Evolutionary conservation across 257 asterid species (phyloP).

Genomic region (Buddleja alternifolia): DNA sequence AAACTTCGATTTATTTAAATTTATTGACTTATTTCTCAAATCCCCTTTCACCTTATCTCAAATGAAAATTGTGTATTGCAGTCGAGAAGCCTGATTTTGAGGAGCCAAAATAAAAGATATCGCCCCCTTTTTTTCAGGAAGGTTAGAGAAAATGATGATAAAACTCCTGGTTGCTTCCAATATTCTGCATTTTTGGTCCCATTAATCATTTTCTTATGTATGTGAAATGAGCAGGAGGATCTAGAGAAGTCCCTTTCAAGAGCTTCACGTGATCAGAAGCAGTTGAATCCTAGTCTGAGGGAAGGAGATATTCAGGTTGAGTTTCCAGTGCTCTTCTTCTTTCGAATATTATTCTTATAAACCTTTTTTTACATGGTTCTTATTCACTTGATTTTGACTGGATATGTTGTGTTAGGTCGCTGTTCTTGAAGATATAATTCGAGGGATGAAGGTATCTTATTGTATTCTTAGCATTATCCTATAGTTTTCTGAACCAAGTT

Average conservation of each 20-base stretch:
- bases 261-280: constrained; percentile 70
- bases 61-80: constrained; percentile 37
- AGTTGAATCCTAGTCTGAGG: constrained; percentile 67
- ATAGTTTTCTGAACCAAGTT: neutral
- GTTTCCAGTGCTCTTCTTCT: neutral
- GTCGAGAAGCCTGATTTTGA: constrained; percentile 80
- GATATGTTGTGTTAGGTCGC: constrained; percentile 57
- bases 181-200: neutral
- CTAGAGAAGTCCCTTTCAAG: constrained; percentile 66
- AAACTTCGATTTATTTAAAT: neutral
- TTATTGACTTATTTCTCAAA: neutral
- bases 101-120: constrained; percentile 75
- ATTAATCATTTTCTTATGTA: neutral
- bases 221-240: constrained; percentile 70
- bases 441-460: constrained; percentile 75
- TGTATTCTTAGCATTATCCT: neutral
- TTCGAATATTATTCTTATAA: neutral
- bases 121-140: constrained; percentile 91
- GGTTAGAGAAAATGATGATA: constrained; percentile 46
- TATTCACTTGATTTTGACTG: constrained; percentile 14
- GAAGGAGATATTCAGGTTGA: constrained; percentile 75
- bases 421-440: constrained; percentile 82
- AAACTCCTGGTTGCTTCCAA: neutral
- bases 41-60: too few relatives aligned
- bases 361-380: neutral